A percentile compares a stretch with the other conserved stretches of the same genome.
These are phyloP conservation scores for Debaryomyces nepalensis DNA, from an alignment of 1,139 yeast species.

Conservation along the genomic window DNA sequence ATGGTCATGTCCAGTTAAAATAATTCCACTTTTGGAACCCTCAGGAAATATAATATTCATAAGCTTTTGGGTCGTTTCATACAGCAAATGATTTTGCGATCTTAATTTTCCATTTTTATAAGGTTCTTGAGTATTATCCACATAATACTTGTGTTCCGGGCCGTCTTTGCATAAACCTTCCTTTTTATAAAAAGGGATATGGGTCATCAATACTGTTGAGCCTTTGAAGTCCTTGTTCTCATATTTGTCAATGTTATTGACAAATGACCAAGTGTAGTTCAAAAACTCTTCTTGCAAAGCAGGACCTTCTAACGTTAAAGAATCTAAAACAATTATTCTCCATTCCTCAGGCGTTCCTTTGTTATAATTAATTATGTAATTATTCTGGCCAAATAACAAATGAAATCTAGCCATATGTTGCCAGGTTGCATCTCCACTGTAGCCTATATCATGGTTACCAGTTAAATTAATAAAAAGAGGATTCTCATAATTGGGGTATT, in stretches of 20 bases:
- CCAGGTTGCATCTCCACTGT: slow-evolving; percentile 91
- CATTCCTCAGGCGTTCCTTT: slow-evolving; percentile 67
- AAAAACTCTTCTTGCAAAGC: slow-evolving; percentile 75
- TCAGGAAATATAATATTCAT: slow-evolving; percentile 70
- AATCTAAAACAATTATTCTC: slow-evolving; percentile 84
- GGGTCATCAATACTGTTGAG: slow-evolving; percentile 81
- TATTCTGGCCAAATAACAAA: slow-evolving; percentile 78
- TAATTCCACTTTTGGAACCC: slow-evolving; percentile 67
- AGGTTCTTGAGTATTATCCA: slow-evolving; percentile 61
- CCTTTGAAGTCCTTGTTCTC: slow-evolving; percentile 62
- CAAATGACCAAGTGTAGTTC: slow-evolving; percentile 71
- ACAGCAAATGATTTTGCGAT: slow-evolving; percentile 85
- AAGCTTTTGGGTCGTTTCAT: slow-evolving; percentile 67
- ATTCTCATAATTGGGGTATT: slow-evolving; percentile 38
- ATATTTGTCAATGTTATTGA: slow-evolving; percentile 56
- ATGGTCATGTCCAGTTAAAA: slow-evolving; percentile 95
- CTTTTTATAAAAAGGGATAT: slow-evolving; percentile 83
- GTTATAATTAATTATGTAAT: slow-evolving; percentile 75
- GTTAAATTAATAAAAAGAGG: slow-evolving; percentile 80
- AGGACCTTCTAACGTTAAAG: slow-evolving; percentile 89
- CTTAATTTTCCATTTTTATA: slow-evolving; percentile 71
- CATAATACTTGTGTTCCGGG: slow-evolving; percentile 67
- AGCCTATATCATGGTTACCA: slow-evolving; percentile 96
- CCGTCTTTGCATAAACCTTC: slow-evolving; percentile 88
- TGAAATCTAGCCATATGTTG: slow-evolving; percentile 86